Evolutionary conservation across 2,329 filamentous ascomycete species (phyloP).

Genomic region (Tolypocladium amazonense): DNA sequence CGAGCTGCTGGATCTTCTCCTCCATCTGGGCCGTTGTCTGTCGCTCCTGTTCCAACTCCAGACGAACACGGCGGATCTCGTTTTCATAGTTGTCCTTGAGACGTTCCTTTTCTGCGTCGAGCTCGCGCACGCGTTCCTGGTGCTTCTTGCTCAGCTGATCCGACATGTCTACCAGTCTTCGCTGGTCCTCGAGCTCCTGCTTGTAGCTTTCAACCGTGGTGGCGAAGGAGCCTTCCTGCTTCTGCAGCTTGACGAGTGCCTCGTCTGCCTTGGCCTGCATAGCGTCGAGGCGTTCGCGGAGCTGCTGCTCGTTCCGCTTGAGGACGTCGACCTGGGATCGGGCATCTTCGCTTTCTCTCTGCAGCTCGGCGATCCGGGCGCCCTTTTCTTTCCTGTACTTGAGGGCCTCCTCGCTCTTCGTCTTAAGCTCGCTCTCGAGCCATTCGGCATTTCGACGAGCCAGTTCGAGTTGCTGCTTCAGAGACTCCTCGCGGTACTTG

Average conservation of each 20-base stretch:
- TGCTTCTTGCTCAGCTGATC: conserved; percentile 66
- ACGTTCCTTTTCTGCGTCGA: conserved; percentile 51
- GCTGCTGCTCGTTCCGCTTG: conserved; percentile 66
- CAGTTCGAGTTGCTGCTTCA: conserved; percentile 84
- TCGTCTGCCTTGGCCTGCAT: conserved; percentile 83
- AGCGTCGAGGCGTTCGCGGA: conserved; percentile 73
- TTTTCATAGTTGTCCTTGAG: conserved; percentile 57
- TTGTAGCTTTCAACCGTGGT: conserved; percentile 78
- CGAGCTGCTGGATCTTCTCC: conserved; percentile 37
- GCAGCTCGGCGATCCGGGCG: conserved; percentile 75
- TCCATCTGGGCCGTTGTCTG: conserved; percentile 34
- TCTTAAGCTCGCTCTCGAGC: conserved; percentile 85
- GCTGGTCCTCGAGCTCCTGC: conserved; percentile 73
- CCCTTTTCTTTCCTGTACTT: conserved; percentile 94
- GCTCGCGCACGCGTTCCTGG: conserved; percentile 57
- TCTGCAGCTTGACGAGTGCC: conserved; percentile 68
- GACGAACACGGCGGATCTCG: conserved; percentile 42
- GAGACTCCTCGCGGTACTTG: conserved; percentile 81
- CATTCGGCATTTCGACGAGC: conserved; percentile 87
- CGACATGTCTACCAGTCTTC: conserved; percentile 72
- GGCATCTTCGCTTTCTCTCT: conserved; percentile 80
- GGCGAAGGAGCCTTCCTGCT: conserved; percentile 73
- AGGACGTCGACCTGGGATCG: conserved; percentile 66
- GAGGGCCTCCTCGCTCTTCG: conserved; percentile 74
- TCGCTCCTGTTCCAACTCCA: conserved; percentile 46